These are phyloP conservation scores for Pleurotus platypus DNA, from an alignment of 768 basidiomycete genomes.

Conservation along the genomic window DNA sequence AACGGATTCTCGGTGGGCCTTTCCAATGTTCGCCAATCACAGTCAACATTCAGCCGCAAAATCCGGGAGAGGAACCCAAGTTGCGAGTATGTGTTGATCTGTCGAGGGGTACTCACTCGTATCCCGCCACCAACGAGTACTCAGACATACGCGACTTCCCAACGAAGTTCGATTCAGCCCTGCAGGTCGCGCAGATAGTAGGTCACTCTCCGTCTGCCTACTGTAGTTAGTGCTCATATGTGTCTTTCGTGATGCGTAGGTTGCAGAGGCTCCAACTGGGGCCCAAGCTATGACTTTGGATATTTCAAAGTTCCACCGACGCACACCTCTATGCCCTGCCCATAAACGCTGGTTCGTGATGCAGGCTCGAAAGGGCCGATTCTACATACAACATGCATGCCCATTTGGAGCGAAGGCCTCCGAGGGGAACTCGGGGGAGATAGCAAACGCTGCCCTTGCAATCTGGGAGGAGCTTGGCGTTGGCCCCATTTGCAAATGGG, in stretches of 20 bases:
- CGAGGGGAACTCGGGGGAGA: too few species aligned
- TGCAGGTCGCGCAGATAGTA: conserved; percentile 12
- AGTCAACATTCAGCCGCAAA: conserved; percentile 11
- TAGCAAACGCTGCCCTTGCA: too few species aligned
- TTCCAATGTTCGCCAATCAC: conserved; percentile 18
- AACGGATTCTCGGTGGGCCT: conserved; percentile 14
- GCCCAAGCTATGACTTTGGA: conserved; percentile 20
- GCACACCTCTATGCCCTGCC: conserved; percentile 20
- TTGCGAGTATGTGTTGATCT: conserved; percentile 14
- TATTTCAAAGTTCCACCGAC: conserved; percentile 23
- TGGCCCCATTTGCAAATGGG: too few species aligned
- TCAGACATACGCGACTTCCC: conserved; percentile 15
- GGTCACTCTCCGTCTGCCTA: neutral
- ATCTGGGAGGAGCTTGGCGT: too few species aligned
- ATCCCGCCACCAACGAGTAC: conserved; percentile 12
- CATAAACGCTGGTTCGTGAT: conserved; percentile 19
- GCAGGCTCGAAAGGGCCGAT: conserved; percentile 11
- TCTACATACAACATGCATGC: conserved; percentile 17
- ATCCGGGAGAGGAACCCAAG: conserved; percentile 12
- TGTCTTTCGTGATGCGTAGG: conserved; percentile 3
- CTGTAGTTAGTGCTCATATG: too few species aligned
- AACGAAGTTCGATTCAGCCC: conserved; percentile 11
- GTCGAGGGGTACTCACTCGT: conserved; percentile 8
- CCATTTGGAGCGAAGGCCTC: conserved; percentile 13
- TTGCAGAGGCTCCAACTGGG: conserved; percentile 16